Evolutionary conservation across 2,329 filamentous ascomycete species (phyloP).

Genomic region (Zymoseptoria passerinii): DNA sequence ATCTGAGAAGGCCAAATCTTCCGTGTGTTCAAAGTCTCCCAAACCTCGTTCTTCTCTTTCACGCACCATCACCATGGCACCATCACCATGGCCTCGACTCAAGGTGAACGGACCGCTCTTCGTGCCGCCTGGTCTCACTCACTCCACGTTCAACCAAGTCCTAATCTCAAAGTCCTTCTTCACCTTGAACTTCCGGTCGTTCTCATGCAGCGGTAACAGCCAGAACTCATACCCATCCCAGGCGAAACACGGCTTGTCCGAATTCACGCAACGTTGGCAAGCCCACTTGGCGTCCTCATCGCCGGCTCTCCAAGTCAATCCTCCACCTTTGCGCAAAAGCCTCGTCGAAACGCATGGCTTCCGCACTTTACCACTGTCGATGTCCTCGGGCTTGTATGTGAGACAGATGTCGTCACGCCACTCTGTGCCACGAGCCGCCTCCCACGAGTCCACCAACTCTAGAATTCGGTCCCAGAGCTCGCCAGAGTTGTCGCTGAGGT

Average conservation of each 20-base stretch:
- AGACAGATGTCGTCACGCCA: constrained; percentile 20
- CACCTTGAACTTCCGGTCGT: constrained; percentile 16
- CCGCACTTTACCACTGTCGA: background rate
- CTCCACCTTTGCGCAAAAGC: constrained; percentile 9
- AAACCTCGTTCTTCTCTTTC: background rate
- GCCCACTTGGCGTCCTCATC: constrained; percentile 18
- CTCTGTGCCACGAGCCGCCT: constrained; percentile 13
- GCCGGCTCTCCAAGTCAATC: constrained; percentile 17
- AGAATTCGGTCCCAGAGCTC: constrained; percentile 19
- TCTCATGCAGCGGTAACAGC: constrained; percentile 22
- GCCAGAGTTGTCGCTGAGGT: constrained; percentile 7
- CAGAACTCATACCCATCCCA: constrained; percentile 20
- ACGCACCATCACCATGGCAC: background rate
- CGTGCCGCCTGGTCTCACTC: background rate
- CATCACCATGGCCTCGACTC: background rate
- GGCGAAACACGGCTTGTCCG: constrained; percentile 16
- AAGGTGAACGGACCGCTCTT: background rate
- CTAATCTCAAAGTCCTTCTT: constrained; percentile 18
- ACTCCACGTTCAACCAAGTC: constrained; percentile 21
- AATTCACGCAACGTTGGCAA: constrained; percentile 19
- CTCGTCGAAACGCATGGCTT: constrained; percentile 19
- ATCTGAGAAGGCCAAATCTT: background rate
- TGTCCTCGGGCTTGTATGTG: constrained; percentile 1
- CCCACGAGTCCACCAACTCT: constrained; percentile 15
- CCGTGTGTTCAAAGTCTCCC: background rate